phyloP scores from a whole-genome alignment of 768 basidiomycete genomes.

The Boletus pseudopeckii region DNA sequence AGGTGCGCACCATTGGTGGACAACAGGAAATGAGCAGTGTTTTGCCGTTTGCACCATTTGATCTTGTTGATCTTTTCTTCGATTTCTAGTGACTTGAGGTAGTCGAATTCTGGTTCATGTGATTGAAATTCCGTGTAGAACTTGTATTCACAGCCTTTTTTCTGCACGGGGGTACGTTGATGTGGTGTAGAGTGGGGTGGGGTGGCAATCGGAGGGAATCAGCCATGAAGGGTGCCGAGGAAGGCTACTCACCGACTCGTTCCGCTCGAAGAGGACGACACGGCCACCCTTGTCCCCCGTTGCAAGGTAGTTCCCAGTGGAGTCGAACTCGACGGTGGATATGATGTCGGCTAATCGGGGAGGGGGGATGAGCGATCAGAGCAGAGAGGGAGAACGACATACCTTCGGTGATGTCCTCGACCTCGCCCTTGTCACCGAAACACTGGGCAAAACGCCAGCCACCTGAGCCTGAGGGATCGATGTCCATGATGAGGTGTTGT shows the following conservation, averaged over 20 bases:
- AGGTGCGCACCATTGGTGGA: slow-evolving; percentile 84
- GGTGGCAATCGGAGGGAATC: slow-evolving; percentile 33
- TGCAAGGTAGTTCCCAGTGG: slow-evolving; percentile 98
- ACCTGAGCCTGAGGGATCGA: slow-evolving; percentile 78
- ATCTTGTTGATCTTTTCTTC: slow-evolving; percentile 99
- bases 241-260: slow-evolving; percentile 74
- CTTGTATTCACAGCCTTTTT: slow-evolving; percentile 99
- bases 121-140: slow-evolving; percentile 99
- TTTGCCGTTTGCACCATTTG: slow-evolving; percentile 99
- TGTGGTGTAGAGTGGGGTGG: slow-evolving; percentile 12
- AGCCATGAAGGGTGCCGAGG: slow-evolving; percentile 18
- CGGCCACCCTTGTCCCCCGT: slow-evolving; percentile 99
- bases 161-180: slow-evolving; percentile 46
- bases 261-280: slow-evolving; percentile 97
- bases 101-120: slow-evolving; percentile 99
- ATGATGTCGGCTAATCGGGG: slow-evolving; percentile 91
- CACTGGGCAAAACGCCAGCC: slow-evolving; percentile 99
- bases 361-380: slow-evolving; percentile 12
- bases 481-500: slow-evolving; percentile 56
- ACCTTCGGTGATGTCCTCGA: slow-evolving; percentile 99
- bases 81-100: slow-evolving; percentile 98
- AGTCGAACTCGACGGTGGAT: slow-evolving; percentile 99
- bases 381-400: slow-evolving; percentile 22
- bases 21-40: slow-evolving; percentile 92
- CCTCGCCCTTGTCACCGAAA: slow-evolving; percentile 99